Evolutionary conservation across 257 asterid genomes (phyloP).

Genomic region (Parsonsia alboflavescens): DNA sequence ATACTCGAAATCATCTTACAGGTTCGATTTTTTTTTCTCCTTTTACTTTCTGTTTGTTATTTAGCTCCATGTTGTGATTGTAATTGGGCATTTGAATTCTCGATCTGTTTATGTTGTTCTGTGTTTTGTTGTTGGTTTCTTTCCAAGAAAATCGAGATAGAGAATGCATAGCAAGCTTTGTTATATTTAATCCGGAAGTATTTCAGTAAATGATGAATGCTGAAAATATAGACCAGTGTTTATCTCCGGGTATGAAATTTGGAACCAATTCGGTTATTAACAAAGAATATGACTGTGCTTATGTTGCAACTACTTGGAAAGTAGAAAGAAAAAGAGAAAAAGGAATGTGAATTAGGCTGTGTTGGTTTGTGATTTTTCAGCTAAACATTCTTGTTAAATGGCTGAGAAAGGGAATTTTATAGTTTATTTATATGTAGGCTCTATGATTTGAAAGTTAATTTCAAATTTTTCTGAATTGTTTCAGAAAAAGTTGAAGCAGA

Average conservation of each 20-base stretch:
- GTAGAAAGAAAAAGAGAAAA: background rate
- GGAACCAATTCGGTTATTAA: background rate
- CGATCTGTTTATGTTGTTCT: background rate
- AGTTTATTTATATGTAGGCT: background rate
- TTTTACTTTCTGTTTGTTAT: background rate
- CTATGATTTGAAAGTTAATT: background rate
- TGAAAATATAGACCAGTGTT: background rate
- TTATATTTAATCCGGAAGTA: background rate
- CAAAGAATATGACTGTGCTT: background rate
- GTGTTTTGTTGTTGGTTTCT: background rate
- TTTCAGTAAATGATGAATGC: background rate
- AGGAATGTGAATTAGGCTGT: background rate
- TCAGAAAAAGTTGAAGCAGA: slow-evolving; percentile 40
- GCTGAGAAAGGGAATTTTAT: background rate
- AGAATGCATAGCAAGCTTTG: background rate
- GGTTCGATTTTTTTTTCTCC: slow-evolving; percentile 20
- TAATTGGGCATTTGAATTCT: background rate
- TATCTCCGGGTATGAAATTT: background rate
- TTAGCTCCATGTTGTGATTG: background rate
- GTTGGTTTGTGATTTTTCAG: background rate
- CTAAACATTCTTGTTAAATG: background rate
- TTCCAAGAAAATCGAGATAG: slow-evolving; percentile 4
- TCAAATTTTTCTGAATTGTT: slow-evolving; percentile 5
- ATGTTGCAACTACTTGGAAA: background rate
- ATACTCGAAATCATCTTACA: slow-evolving; percentile 19